Evolutionary conservation across 495 filamentous ascomycete genomes (phyloP).

Genomic region (Cercophora samala): DNA sequence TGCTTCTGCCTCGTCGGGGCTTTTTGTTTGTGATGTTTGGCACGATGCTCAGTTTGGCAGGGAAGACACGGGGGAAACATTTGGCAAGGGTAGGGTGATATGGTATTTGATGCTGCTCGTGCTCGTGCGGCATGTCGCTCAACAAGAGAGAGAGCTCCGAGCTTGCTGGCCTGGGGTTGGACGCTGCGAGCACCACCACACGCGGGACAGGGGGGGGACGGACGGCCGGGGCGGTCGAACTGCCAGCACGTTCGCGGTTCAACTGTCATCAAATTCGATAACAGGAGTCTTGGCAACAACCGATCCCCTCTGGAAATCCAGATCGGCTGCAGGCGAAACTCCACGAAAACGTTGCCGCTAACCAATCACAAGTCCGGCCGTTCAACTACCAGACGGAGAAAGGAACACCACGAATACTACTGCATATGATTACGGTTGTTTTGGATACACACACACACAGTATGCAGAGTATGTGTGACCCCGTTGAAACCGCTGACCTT

Average conservation of each 20-base stretch:
- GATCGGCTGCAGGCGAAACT: slow-evolving; percentile 2
- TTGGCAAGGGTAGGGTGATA: background rate
- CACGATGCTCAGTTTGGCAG: background rate
- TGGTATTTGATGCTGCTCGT: background rate
- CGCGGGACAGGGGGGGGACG: background rate
- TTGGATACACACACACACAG: background rate
- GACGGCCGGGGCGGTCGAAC: no score
- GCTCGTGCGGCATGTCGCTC: background rate
- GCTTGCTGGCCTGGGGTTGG: slow-evolving; percentile 2
- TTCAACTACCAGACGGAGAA: background rate
- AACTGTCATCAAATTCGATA: slow-evolving; percentile 1
- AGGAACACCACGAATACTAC: background rate
- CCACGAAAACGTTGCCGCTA: slow-evolving; percentile 2
- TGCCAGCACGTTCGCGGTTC: no score
- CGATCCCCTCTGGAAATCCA: slow-evolving; percentile 8
- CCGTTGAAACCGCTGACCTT: background rate
- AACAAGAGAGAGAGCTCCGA: slow-evolving; percentile 1
- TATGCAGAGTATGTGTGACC: background rate
- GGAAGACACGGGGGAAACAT: background rate
- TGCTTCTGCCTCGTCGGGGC: background rate
- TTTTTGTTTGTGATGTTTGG: slow-evolving; percentile 5
- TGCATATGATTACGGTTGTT: background rate
- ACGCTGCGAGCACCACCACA: background rate
- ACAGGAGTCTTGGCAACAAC: slow-evolving; percentile 10
- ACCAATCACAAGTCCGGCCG: background rate